These are phyloP conservation scores for Russula sp. DNA, from an alignment of 768 basidiomycete species.

Conservation along the genomic window DNA sequence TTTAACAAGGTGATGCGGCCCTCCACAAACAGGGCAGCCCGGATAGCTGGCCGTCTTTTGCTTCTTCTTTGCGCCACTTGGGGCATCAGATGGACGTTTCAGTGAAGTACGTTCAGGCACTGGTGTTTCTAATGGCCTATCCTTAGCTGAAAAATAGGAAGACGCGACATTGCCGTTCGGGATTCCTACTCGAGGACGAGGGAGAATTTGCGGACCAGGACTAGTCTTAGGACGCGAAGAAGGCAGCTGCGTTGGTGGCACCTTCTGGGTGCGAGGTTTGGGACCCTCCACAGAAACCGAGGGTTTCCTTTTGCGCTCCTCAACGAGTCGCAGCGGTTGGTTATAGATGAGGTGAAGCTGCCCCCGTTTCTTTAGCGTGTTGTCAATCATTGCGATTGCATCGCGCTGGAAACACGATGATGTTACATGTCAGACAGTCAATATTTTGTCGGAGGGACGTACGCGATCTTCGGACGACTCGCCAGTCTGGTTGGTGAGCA, in stretches of 20 bases:
- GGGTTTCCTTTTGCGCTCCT: constrained; percentile 23
- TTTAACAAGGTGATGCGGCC: constrained; percentile 41
- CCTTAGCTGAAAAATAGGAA: not conserved
- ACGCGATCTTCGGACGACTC: constrained; percentile 65
- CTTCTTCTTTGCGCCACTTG: constrained; percentile 20
- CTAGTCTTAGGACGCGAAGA: not conserved
- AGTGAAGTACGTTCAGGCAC: not conserved
- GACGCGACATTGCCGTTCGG: not conserved
- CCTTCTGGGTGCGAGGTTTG: not conserved
- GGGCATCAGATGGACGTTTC: constrained; percentile 31
- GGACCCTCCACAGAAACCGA: constrained; percentile 9
- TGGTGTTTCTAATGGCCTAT: not conserved
- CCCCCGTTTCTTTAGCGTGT: constrained; percentile 51
- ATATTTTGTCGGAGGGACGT: constrained; percentile 24
- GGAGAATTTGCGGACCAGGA: not conserved
- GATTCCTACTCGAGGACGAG: not conserved
- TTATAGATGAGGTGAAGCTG: constrained; percentile 50
- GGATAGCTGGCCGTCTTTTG: constrained; percentile 35
- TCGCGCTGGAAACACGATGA: constrained; percentile 39
- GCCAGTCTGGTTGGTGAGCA: constrained; percentile 56
- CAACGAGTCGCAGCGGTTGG: constrained; percentile 57
- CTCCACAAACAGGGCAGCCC: constrained; percentile 47
- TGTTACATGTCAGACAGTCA: constrained; percentile 12
- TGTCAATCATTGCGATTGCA: constrained; percentile 67
- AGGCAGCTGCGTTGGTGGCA: not conserved